Evolutionary conservation across 2,329 filamentous ascomycete species (phyloP).

Genomic region (Tolypocladium album): DNA sequence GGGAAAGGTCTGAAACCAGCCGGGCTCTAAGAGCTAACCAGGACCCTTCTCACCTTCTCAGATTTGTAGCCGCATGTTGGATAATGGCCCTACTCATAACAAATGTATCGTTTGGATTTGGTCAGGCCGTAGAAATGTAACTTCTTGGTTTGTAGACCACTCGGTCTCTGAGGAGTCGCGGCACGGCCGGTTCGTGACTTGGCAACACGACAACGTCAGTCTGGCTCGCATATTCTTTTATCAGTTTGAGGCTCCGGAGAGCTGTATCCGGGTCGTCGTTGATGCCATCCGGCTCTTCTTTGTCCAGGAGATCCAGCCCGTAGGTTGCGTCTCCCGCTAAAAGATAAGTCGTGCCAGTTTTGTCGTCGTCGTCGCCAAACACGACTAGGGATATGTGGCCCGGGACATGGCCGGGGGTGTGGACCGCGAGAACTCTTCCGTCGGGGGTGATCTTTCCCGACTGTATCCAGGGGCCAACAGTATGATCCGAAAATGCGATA

Average conservation of each 20-base stretch:
- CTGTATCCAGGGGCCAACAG: neutral
- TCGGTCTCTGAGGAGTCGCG: neutral
- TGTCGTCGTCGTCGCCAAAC: neutral
- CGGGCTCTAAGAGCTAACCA: neutral
- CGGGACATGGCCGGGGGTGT: neutral
- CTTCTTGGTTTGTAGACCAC: neutral
- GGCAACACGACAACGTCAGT: neutral
- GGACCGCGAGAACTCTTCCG: neutral
- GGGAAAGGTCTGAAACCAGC: too few relatives aligned
- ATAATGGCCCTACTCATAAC: neutral
- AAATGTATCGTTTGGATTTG: neutral
- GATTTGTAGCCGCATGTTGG: neutral
- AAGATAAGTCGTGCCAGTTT: neutral
- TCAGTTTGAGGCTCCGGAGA: neutral
- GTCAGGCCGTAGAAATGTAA: neutral
- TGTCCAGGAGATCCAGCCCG: neutral
- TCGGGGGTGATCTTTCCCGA: neutral
- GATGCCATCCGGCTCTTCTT: neutral
- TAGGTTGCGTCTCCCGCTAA: neutral
- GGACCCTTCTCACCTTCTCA: neutral
- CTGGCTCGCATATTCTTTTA: neutral
- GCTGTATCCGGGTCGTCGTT: neutral
- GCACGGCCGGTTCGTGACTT: neutral
- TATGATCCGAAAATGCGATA: neutral
- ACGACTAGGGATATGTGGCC: neutral